Conservation (phyloP, 441 rosid species). For the Caryocar brasiliense region DNA sequence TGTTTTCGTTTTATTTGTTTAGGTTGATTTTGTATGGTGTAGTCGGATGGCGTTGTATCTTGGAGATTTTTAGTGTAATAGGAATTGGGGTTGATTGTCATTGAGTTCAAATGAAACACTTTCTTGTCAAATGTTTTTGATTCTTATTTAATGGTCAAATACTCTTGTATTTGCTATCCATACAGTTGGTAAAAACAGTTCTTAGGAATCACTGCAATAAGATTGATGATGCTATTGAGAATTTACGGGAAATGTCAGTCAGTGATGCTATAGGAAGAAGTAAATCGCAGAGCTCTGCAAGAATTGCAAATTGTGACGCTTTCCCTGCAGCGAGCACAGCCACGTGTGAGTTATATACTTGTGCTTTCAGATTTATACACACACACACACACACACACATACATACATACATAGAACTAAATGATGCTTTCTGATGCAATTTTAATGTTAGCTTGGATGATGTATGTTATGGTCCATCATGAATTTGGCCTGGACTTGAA, state of each 20-base stretch:
- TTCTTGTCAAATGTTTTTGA: too few species aligned
- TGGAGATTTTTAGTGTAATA: too few species aligned
- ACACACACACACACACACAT: too few species aligned
- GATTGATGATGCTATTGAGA: constrained; percentile 33
- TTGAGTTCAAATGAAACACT: too few species aligned
- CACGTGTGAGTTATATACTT: constrained; percentile 5
- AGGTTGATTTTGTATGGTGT: too few species aligned
- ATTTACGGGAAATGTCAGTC: constrained; percentile 19
- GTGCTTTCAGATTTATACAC: too few species aligned
- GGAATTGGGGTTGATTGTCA: too few species aligned
- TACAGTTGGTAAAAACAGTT: constrained; percentile 24
- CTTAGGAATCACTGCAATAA: constrained; percentile 23
- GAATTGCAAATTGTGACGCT: constrained; percentile 12
- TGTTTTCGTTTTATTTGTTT: too few species aligned
- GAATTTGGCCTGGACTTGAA: not conserved
- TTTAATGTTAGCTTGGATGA: not conserved
- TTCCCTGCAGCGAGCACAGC: not conserved
- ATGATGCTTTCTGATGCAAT: too few species aligned
- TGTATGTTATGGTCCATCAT: not conserved
- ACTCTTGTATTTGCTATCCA: not conserved
- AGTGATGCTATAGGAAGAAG: constrained; percentile 8
- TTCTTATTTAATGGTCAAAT: not conserved
- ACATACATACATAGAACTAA: too few species aligned
- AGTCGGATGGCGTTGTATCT: too few species aligned
- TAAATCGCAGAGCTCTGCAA: constrained; percentile 11